phyloP scores from a whole-genome alignment of 2,329 filamentous ascomycete species.

The Alternaria metachromatica region DNA sequence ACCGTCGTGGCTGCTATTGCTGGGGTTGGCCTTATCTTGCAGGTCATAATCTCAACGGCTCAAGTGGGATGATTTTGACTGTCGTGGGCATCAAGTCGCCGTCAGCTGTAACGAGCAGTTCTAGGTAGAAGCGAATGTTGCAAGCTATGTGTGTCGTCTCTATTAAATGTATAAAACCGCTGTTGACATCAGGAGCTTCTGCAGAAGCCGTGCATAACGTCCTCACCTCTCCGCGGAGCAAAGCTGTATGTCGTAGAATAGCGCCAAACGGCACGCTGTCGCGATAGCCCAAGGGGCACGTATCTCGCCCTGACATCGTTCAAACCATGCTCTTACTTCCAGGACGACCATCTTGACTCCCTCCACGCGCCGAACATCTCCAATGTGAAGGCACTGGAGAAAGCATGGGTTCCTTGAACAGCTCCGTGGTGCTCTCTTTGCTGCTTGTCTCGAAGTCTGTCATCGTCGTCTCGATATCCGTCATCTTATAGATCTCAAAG shows the following conservation, averaged over 20 bases:
- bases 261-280: not conserved
- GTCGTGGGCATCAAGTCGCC: not conserved
- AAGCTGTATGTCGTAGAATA: not conserved
- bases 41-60: not conserved
- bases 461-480: not conserved
- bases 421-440: not conserved
- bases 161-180: not conserved
- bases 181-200: not conserved
- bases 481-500: conserved; percentile 2
- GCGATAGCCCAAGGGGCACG: not conserved
- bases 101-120: too few species aligned
- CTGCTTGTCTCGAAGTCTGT: not conserved
- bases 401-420: not conserved
- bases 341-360: not conserved
- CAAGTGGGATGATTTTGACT: not conserved
- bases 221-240: not conserved
- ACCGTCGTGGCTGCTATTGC: not conserved
- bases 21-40: not conserved
- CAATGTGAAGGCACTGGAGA: not conserved
- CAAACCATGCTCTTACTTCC: not conserved
- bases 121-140: not conserved
- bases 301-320: not conserved
- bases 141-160: not conserved
- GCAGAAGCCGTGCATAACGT: not conserved
- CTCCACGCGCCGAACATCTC: not conserved